Base-by-base conservation (phyloP, 2,329 filamentous ascomycete species). In the Orbilia oligospora region DNA sequence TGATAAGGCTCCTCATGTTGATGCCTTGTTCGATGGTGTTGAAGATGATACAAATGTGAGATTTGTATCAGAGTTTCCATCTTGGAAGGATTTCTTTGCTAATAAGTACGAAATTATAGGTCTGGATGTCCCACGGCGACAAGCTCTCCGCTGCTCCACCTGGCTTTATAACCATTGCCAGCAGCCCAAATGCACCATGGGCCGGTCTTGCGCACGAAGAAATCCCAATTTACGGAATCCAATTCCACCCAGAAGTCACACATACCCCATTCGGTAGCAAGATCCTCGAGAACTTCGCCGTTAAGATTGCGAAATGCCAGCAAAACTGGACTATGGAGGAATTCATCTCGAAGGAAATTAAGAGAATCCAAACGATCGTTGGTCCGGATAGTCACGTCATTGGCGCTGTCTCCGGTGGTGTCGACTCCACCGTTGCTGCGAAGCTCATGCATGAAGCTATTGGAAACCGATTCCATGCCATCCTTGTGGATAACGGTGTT, bases 51-150 rank as follows among this genome's bases (percentile, higher is more conserved):
- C 93, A 82, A 88, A 92, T 75, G 83, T 84, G 82, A 36, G 49
- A 58, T 49, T 20, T 30, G 1, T 38, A 22, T 41, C 5, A 20
- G 5, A 22, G 18, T n/a, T 14, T 48, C 49, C 46, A 69, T 38
- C 27, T 36, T 4, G 5, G 41, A 71, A 5, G 27, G 41, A 2
- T 0, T 8, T 18, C 30, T 6, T 33, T 22, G 8, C 77, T 71
- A 61, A 46, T 9, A 70, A 33, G 22, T 41, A n/a, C 48, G 87
- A 36, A 24, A 22, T 49, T 0, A 38, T 36, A 79, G 79, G 89
- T 93, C 14, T 95, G 89, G 88, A 97, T 97, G 94, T 92, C 89
- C 81, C 95, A 98, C 84, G 91, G 90, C 75, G 94, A 97, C 85
- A 97, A 97, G 87, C 88, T 98, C 10, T 88, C 88, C 46, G 86